Conservation (phyloP, 805 yeast genomes). For the Cephaloascus albidus region DNA sequence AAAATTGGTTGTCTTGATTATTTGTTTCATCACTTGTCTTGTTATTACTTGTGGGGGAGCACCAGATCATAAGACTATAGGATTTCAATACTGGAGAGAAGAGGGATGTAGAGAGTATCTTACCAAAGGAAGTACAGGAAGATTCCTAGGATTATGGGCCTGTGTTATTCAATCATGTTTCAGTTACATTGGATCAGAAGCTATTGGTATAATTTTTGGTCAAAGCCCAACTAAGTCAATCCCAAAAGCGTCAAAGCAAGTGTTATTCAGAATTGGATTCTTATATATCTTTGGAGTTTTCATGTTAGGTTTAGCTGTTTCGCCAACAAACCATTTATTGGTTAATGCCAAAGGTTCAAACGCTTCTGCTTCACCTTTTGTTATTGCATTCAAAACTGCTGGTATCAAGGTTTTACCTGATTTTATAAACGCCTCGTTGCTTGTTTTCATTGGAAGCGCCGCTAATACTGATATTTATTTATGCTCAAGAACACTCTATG, state of each 20-base stretch:
- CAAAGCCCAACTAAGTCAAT: constrained; percentile 14
- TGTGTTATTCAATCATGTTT: background rate
- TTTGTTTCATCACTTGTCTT: constrained; percentile 32
- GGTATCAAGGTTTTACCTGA: constrained; percentile 19
- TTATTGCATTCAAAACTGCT: constrained; percentile 17
- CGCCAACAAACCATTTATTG: constrained; percentile 8
- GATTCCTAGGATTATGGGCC: constrained; percentile 1
- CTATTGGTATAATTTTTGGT: constrained; percentile 4
- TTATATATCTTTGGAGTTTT: constrained; percentile 12
- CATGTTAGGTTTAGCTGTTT: constrained; percentile 11
- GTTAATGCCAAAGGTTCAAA: constrained; percentile 1
- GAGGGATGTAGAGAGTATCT: background rate
- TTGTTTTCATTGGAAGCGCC: constrained; percentile 6
- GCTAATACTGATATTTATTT: constrained; percentile 12
- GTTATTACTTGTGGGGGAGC: constrained; percentile 36
- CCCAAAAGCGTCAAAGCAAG: constrained; percentile 14
- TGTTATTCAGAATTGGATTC: constrained; percentile 13
- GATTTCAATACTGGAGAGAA: constrained; percentile 36
- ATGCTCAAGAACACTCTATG: constrained; percentile 11
- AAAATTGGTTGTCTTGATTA: constrained; percentile 30
- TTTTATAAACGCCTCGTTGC: constrained; percentile 12
- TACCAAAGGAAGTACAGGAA: background rate
- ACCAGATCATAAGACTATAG: constrained; percentile 28
- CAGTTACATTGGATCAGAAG: constrained; percentile 4
- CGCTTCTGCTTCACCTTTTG: constrained; percentile 16